Percentiles rank a stretch among this genome's conserved stretches.
phyloP scores from a whole-genome alignment of 441 rosid species.

The Adansonia gregorii region DNA sequence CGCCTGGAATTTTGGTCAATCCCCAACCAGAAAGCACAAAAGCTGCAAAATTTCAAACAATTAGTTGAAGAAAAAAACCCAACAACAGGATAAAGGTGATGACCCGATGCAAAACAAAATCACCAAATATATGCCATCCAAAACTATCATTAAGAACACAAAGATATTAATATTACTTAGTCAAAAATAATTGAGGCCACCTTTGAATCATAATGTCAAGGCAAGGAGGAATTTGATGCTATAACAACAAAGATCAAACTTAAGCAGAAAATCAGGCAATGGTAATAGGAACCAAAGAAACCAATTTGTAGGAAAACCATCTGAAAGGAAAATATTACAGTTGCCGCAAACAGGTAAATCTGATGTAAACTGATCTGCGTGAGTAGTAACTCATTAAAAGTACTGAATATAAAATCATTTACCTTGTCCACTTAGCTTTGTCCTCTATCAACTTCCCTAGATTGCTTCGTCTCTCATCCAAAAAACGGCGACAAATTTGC shows the following conservation, averaged over 20 bases:
- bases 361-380: not conserved
- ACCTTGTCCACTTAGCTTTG: constrained; percentile 95
- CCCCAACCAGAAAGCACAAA: constrained; percentile 80
- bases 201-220: not conserved
- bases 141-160: not conserved
- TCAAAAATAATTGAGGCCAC: not conserved
- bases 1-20: constrained; percentile 72
- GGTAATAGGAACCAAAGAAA: constrained; percentile 15
- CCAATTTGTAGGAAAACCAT: not conserved
- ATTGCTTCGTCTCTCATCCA: constrained; percentile 83
- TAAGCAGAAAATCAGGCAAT: not conserved
- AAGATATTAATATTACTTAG: not conserved
- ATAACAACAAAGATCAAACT: not conserved
- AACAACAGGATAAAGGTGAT: constrained; percentile 5
- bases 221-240: not conserved
- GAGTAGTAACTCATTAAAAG: not conserved
- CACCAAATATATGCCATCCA: not conserved
- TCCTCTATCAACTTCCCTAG: constrained; percentile 77
- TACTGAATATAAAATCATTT: constrained; percentile 28
- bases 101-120: not conserved
- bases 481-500: constrained; percentile 79
- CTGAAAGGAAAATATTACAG: not conserved
- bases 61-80: constrained; percentile 8
- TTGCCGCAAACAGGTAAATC: not conserved
- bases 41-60: constrained; percentile 53